Base-by-base conservation (phyloP, 345 rosid genomes). In the Eucalyptus curtisii region DNA sequence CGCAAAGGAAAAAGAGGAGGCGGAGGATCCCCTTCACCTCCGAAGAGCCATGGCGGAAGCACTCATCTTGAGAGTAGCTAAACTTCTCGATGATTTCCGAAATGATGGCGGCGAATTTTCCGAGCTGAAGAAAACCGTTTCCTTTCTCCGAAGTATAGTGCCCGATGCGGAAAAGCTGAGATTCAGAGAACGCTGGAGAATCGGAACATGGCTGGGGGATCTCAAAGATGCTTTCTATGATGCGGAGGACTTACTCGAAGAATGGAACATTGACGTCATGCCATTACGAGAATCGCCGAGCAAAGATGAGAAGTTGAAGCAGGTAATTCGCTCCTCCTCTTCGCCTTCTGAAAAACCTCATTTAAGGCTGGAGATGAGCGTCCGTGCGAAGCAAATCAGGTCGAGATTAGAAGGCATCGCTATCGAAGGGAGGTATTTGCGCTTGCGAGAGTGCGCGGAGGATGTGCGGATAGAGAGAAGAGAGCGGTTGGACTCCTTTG, bases 321-420 rank as follows among this genome's bases (percentile, higher is more conserved):
- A 57, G 64, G 7, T 57, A 25, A 25, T 24, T 25, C 5, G 27
- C 25, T 53, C 61, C 27, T 55, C 12, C 61, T 55, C 5, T 4
- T 22, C 27, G 12, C 5, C 59, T 53, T 22, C 27, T 1, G 0
- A 2, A 53, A 8, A 53, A 53, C 27, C 1, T 53, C 11, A 2
- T 53, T 55, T 22, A 55, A 22, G 5, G 59, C 12, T 4, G 59
- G 5, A 10, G 64, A 57, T 24, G 30, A 24, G n/a, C n/a, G 0
- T 0, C 64, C n/a, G n/a, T 57, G n/a, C 64, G n/a, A 2, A 1
- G 13, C 0, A 0, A 2, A 57, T 24, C 0, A 0, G n/a, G 64
- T 0, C 10, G 6, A 57, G 64, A 57, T 0, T 57, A 57, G n/a
- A 57, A 57, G 13, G 6, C 64, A 0, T 57, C 6, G 64, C 64